Evolutionary conservation across 441 rosid genomes (phyloP), one percentile per base, ranked within the genome.

Genomic region (Aleurites moluccanus): DNA sequence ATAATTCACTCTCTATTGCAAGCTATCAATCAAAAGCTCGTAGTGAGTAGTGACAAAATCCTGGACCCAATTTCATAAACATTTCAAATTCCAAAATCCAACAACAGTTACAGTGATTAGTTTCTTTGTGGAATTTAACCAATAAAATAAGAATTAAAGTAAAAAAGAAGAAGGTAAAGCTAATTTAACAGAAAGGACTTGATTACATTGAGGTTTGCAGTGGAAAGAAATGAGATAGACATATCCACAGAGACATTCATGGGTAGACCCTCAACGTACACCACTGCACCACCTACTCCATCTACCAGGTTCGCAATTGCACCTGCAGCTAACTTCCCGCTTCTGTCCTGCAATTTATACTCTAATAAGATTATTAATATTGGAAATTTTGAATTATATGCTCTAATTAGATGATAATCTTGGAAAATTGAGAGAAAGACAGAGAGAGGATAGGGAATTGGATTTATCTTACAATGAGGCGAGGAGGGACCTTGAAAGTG

Each of bases 251-350:
- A 91, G 38, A 95, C 94, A 42, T 77, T 80, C 85, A 86, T 81
- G 0, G 96, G 92, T 50, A 85, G 80, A 75, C 92, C 94, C 79
- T 89, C 92, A 0, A 79, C 86, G 18, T 86, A 73, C 55, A 87
- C 86, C 66, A 83, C 88, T 15, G 93, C 83, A 45, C 86, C 88
- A 27, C 98, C 98, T 64, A 91, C 86, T 59, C 90, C 96, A 75
- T 93, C 99, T n/a, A 93, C 90, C 23, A 93, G 88, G 81, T 88
- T 91, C 6, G 91, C 95, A 66, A 95, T 84, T 1, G 96, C 98
- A 42, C 97, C 98, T 0, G 80, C 79, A 3, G 96, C 96, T 65
- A 95, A 75, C 67, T 88, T 87, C 66, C 97, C 92, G 15, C 73
- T 83, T 75, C 83, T 84, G 70, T 91, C 95, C 97, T 91, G 93